A percentile compares a stretch with the other conserved stretches of the same genome.
phyloP scores from a whole-genome alignment of 495 filamentous ascomycete genomes.

The Penicillium psychrofluorescens region DNA sequence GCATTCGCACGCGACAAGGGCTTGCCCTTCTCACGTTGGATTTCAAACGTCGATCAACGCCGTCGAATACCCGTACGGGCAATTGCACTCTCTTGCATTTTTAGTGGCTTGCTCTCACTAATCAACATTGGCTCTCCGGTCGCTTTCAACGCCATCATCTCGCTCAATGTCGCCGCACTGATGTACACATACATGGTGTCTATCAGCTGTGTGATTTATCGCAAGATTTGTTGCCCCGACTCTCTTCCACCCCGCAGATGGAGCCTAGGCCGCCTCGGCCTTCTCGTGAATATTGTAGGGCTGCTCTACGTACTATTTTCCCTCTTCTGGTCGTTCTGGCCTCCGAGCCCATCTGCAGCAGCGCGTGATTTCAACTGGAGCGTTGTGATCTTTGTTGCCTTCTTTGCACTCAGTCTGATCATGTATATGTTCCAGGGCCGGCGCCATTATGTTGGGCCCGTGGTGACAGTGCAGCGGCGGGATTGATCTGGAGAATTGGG shows the following conservation, averaged over 20 bases:
- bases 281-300: constrained; percentile 29
- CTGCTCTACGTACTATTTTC: constrained; percentile 27
- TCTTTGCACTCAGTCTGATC: constrained; percentile 26
- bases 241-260: constrained; percentile 35
- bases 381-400: constrained; percentile 32
- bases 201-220: constrained; percentile 28
- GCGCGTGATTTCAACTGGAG: constrained; percentile 45
- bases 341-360: constrained; percentile 25
- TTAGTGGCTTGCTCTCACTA: constrained; percentile 26
- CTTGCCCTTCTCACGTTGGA: constrained; percentile 23
- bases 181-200: constrained; percentile 28
- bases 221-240: constrained; percentile 26
- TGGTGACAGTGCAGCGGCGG: constrained; percentile 8
- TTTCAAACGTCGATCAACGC: constrained; percentile 22
- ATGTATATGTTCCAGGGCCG: constrained; percentile 25
- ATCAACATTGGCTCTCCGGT: constrained; percentile 36
- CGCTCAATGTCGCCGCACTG: constrained; percentile 29
- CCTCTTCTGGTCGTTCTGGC: constrained; percentile 42
- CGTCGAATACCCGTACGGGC: constrained; percentile 45
- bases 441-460: constrained; percentile 21
- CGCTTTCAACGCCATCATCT: constrained; percentile 42
- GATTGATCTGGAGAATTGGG: neutral
- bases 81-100: constrained; percentile 18
- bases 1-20: constrained; percentile 41
- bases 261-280: constrained; percentile 26